Percentiles rank a stretch among this genome's conserved stretches.
Evolutionary conservation across 345 rosid genomes (phyloP).

Genomic region (Punica granatum): DNA sequence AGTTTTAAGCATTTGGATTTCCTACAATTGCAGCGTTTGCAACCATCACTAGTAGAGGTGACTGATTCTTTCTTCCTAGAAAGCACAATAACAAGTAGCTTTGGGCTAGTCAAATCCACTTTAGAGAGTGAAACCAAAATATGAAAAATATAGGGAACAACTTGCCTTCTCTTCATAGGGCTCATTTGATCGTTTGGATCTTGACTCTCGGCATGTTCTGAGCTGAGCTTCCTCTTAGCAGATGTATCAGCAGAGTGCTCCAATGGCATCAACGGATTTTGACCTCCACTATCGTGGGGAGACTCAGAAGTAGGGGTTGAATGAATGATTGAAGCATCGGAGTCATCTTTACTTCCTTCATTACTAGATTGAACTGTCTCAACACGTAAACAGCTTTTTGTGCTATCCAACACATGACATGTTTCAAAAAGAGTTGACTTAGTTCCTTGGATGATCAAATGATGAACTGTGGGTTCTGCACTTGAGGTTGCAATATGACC

Average conservation of each 20-base stretch:
- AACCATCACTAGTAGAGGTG: constrained; percentile 27
- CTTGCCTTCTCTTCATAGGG: constrained; percentile 41
- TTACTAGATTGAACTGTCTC: constrained; percentile 16
- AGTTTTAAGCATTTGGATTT: constrained; percentile 54
- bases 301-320: constrained; percentile 24
- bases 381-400: constrained; percentile 9
- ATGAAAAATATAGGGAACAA: constrained; percentile 6
- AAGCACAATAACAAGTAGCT: constrained; percentile 3
- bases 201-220: constrained; percentile 26
- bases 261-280: constrained; percentile 9
- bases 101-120: constrained; percentile 1
- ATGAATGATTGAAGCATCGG: constrained; percentile 14
- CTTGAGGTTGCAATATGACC: constrained; percentile 17
- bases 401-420: constrained; percentile 8
- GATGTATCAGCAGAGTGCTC: constrained; percentile 22
- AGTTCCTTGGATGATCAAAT: constrained; percentile 2
- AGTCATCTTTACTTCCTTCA: constrained; percentile 18
- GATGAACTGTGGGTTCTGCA: constrained; percentile 13
- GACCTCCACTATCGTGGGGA: constrained; percentile 15
- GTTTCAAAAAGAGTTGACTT: constrained; percentile 8
- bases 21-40: constrained; percentile 60
- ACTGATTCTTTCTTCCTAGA: constrained; percentile 36
- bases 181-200: constrained; percentile 30
- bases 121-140: background rate
- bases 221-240: constrained; percentile 23